Evolutionary conservation across 2,329 filamentous ascomycete genomes (phyloP).

Genomic region (Anthostomella pinea): DNA sequence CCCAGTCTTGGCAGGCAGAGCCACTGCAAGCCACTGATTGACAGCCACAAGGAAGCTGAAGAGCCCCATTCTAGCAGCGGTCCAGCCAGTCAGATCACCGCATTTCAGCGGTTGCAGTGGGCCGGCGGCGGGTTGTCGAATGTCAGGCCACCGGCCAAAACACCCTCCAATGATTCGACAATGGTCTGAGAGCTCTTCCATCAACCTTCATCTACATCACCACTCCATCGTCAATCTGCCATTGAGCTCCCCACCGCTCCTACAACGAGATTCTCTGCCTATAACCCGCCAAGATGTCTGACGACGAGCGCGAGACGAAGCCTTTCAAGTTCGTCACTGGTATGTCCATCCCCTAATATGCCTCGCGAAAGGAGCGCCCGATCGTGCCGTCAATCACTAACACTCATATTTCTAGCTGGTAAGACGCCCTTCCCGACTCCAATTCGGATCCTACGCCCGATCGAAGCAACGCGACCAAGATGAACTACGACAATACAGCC

Average conservation of each 20-base stretch:
- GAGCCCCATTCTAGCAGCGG: no score
- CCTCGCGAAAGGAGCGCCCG: constrained; percentile 14
- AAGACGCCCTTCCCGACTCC: constrained; percentile 13
- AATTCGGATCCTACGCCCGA: background rate
- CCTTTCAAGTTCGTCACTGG: constrained; percentile 99
- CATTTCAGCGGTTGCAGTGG: no score
- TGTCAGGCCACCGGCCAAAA: constrained; percentile 28
- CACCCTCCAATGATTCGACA: constrained; percentile 22
- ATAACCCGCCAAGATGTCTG: constrained; percentile 73
- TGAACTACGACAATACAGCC: background rate
- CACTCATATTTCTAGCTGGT: constrained; percentile 28
- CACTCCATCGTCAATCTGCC: constrained; percentile 27
- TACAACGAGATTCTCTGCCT: constrained; percentile 24
- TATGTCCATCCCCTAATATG: constrained; percentile 49
- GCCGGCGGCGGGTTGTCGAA: constrained; percentile 5
- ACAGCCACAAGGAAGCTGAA: constrained; percentile 12
- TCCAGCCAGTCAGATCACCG: constrained; percentile 10
- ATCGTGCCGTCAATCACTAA: constrained; percentile 19
- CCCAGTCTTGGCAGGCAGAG: no score
- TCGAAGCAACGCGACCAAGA: constrained; percentile 1
- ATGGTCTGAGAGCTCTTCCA: constrained; percentile 16
- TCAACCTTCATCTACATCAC: constrained; percentile 33
- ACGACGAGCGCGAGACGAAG: constrained; percentile 87
- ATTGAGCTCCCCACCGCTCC: constrained; percentile 34
- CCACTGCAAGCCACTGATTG: no score